Evolutionary conservation across 345 rosid genomes (phyloP), one percentile per base, ranked within the genome.

Genomic region (Kandelia obovata): DNA sequence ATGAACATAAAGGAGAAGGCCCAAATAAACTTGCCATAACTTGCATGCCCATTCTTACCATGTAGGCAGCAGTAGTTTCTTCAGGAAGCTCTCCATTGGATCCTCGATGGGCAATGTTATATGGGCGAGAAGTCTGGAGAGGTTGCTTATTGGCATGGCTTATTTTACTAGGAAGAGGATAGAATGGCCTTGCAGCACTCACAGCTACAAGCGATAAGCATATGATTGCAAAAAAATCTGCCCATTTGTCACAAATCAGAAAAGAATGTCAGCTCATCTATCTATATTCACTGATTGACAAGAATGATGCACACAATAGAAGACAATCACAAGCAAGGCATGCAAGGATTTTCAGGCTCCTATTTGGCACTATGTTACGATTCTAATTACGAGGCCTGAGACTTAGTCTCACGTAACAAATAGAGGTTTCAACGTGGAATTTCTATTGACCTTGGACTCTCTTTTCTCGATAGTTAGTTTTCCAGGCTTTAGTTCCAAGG

Each of bases 31-130:
- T 25, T 7, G 11, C 30, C 28, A 43, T 11, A 8, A 31, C 34
- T 26, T 31, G 32, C 39, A 43, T 10, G 46, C 30, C 49, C 15
- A 66, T 51, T 65, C 61, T 61, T 71, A 92, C 97, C 92, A 81
- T 60, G 81, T 95, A 95, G 28, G 99, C 90, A 73, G 88, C 85
- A 71, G 89, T 87, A 63, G 96, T 92, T 87, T 88, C 97, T 87
- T 95, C 96, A 30, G 99, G 97, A 56, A 95, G 35, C 79, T 92
- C 97, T 64, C 99, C 97, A 71, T 92, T 92, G 28, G 96, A 87
- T 78, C 99, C 99, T 73, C 99, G 81, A 78, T 95, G 99, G 8
- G 96, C 97, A 71, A 95, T 71, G 64, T 95, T 95, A 71, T 81
- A 95, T 0, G 99, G 89, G 61, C 96, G 96, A n/a, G 80, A 87